Conservation (phyloP, 805 yeast species). For the Monosporozyma unispora region DNA sequence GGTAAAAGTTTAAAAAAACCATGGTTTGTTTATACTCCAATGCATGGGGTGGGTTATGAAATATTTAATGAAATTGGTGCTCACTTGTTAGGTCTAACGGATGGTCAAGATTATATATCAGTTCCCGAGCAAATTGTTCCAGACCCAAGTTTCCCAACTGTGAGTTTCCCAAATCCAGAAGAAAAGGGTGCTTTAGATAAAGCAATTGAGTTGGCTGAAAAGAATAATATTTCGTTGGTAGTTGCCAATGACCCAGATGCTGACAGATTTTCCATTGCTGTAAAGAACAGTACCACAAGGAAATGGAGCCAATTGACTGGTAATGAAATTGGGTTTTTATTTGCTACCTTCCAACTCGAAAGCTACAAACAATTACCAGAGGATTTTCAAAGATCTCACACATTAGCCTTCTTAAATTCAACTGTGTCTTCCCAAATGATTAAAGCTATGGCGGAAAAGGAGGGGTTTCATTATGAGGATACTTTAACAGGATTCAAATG, state of each 20-base stretch:
- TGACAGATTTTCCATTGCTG: constrained; percentile 81
- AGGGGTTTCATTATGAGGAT: constrained; percentile 59
- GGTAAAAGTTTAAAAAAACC: constrained; percentile 13
- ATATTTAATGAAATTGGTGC: constrained; percentile 36
- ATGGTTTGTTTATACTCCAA: constrained; percentile 76
- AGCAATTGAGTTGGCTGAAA: constrained; percentile 51
- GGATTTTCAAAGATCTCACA: constrained; percentile 34
- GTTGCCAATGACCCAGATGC: constrained; percentile 96
- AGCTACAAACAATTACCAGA: constrained; percentile 16
- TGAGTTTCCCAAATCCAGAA: constrained; percentile 89
- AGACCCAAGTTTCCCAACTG: constrained; percentile 82
- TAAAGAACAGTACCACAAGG: constrained; percentile 32
- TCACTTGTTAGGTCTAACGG: constrained; percentile 31
- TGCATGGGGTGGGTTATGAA: constrained; percentile 89
- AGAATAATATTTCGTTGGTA: constrained; percentile 42
- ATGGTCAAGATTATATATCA: constrained; percentile 27
- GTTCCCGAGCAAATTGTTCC: constrained; percentile 64
- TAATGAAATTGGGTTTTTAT: constrained; percentile 79
- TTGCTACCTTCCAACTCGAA: constrained; percentile 57
- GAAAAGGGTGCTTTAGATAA: constrained; percentile 82
- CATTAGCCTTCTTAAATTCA: constrained; percentile 54
- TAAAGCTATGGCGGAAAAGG: constrained; percentile 50
- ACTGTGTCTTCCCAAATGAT: constrained; percentile 89
- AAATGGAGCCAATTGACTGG: constrained; percentile 80
- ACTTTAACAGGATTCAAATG: constrained; percentile 95